Evolutionary conservation across 495 filamentous ascomycete genomes (phyloP).

Genomic region (Penicillium diatomitis): DNA sequence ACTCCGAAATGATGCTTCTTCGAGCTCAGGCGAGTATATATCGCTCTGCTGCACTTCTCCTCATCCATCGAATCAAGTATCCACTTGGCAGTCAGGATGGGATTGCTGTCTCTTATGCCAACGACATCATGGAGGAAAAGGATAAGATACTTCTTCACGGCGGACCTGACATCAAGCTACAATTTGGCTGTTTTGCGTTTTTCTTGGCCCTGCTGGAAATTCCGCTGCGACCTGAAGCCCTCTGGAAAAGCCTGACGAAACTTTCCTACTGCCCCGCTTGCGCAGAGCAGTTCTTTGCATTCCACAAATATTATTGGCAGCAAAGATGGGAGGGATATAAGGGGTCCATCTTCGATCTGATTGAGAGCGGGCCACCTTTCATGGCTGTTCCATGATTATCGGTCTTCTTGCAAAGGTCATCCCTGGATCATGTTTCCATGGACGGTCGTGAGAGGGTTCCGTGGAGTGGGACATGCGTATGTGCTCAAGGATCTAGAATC

Average conservation of each 20-base stretch:
- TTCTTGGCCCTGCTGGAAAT: constrained; percentile 1
- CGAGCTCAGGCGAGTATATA: neutral
- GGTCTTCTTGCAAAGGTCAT: neutral
- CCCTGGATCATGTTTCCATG: too few relatives aligned
- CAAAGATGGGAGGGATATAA: constrained; percentile 1
- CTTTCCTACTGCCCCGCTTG: neutral
- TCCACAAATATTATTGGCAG: constrained; percentile 1
- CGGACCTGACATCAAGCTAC: neutral
- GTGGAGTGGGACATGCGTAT: too few relatives aligned
- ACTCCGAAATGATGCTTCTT: neutral
- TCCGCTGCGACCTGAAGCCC: neutral
- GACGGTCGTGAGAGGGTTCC: too few relatives aligned
- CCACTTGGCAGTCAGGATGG: neutral
- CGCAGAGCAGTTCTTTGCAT: constrained; percentile 2
- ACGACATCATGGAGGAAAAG: neutral
- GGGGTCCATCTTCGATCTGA: neutral
- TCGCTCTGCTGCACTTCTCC: neutral
- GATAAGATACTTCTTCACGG: neutral
- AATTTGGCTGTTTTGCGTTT: constrained; percentile 1
- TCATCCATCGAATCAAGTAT: constrained; percentile 1
- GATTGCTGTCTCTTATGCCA: neutral
- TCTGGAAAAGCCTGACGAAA: neutral
- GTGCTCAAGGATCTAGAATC: too few relatives aligned
- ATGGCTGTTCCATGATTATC: neutral
- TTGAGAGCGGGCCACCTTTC: neutral